Base-by-base conservation (phyloP, 2,329 filamentous ascomycete genomes). In the Lecanicillium sp. region DNA sequence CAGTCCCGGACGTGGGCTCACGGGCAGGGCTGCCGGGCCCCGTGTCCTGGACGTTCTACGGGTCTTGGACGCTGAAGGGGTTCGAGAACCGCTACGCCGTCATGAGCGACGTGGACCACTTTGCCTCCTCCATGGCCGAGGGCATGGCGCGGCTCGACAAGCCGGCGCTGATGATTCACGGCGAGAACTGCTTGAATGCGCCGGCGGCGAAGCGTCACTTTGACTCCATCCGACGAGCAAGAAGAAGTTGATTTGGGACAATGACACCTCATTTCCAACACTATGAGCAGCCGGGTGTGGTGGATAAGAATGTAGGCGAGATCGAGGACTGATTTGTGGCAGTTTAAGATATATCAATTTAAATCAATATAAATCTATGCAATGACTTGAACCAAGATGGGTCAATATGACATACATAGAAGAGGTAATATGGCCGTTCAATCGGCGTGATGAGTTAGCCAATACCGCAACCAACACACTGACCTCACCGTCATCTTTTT, bases 71-170 rank as follows among this genome's bases (percentile, higher is more conserved):
- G 7, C 44, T 62, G 44, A 52, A 58, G 49, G 51, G 46, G 19
- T 62, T 60, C 41, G 60, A 62, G 36, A 62, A 60, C 50, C 60
- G 56, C 33, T 62, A 61, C 41, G 59, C 60, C 8, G 54, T 60
- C 10, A 61, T 61, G 59, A 62, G 60, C 29, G 59, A 62, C 44
- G n/a, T 61, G 24, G 60, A 62, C 20, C 58, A 62, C 47, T 61
- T 61, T 49, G 45, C 48, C 35, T 62, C 61, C 52, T 56, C 59
- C 23, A 62, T 57, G 17, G 58, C 60, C 2, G 50, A 51, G 1
- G 59, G 58, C 5, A 58, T 62, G 12, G 56, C 57, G n/a, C 60
- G 59, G 51, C 52, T 62, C 32, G 40, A 55, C 15, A 61, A 57
- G 49, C 58, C 59, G 12, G 58, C 60, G n/a, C 49, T 61, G 40